Evolutionary conservation across 2,329 filamentous ascomycete species (phyloP), one percentile per base, ranked within the genome.

Genomic region (Plenodomus lindquistii): DNA sequence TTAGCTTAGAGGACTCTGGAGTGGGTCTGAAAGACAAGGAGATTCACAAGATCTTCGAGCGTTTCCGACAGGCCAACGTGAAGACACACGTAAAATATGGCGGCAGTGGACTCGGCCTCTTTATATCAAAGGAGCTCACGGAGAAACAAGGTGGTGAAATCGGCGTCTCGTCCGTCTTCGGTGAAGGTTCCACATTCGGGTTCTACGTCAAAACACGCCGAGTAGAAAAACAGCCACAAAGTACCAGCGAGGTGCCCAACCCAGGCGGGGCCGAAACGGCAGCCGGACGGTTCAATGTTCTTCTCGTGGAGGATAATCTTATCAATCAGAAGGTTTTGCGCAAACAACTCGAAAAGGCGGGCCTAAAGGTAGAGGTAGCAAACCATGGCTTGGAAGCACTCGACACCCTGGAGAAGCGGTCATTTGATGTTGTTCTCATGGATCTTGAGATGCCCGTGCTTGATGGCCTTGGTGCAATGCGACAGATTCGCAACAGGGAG

Each of bases 381-480:
- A 70, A 70, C 22, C 68, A 73, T 40, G 71, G 71, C n/a, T 59
- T 68, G 11, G 70, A 73, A 54, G 72, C 72, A 2, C 54, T 74
- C 1, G 48, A 69, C 0, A 49, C 52, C 9, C 53, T 72, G n/a
- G 66, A 71, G 22, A 50, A 58, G 22, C 46, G 59, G 16, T 49
- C 40, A 1, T 69, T 71, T 22, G 66, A 71, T 34, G 60, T 69
- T 11, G 63, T 73, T 1, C 60, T 74, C 16, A 73, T 79, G 75
- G 81, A 84, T 53, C 75, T 82, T 6, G 78, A 73, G 62, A 84
- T 84, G 81, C 81, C 81, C 0, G 70, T 82, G 4, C 77, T 84
- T 55, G 76, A 83, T 42, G 68, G 67, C 0, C 39, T 70, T 20
- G 59, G 55, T 8, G 66, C 67, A 0, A 82, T 80, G 8, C 70